Base-by-base conservation (phyloP, 2,329 filamentous ascomycete species). In the Xylaria sp. region DNA sequence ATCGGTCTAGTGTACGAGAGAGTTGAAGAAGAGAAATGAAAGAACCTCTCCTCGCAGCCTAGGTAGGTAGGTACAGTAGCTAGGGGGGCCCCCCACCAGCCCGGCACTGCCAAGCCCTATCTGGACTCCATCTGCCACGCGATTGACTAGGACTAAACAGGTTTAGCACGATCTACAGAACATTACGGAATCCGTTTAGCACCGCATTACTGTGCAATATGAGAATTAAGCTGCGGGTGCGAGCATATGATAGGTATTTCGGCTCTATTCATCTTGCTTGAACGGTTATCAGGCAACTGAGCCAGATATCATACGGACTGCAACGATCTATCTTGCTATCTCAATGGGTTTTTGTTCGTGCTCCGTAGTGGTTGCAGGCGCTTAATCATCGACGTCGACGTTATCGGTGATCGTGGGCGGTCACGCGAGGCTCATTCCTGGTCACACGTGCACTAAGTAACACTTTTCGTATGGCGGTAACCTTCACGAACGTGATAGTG, bases 81-180 rank as follows among this genome's bases (percentile, higher is more conserved):
- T n/a, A n/a, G n/a, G n/a, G n/a, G n/a, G n/a, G n/a, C 54, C 52
- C 59, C 53, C 54, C 56, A 61, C 39, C 55, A 52, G 51, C 50
- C 50, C 48, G 55, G 50, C 45, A 50, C 54, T 54, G 59, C 59
- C 59, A 61, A 61, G 59, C 51, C 53, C 13, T 40, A 44, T 51
- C 39, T 50, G 26, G 46, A 59, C 56, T 52, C 59, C 59, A 61
- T 61, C 51, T 61, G 52, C 59, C 59, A 61, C 59, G 59, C 59
- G 59, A 61, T 51, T 49, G 48, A 59, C 59, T 44, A 57, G 56
- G 59, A 56, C 56, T 47, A 55, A 56, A 42, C 51, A 48, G 21
- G 44, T 56, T 44, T 34, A 34, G 29, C 29, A 34, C 9, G 58
- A 60, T 60, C 58, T 58, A 58, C 58, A 34, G 54, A 20, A 50